Conservation (phyloP, 805 yeast species). For the Komagataella pseudopastoris region DNA sequence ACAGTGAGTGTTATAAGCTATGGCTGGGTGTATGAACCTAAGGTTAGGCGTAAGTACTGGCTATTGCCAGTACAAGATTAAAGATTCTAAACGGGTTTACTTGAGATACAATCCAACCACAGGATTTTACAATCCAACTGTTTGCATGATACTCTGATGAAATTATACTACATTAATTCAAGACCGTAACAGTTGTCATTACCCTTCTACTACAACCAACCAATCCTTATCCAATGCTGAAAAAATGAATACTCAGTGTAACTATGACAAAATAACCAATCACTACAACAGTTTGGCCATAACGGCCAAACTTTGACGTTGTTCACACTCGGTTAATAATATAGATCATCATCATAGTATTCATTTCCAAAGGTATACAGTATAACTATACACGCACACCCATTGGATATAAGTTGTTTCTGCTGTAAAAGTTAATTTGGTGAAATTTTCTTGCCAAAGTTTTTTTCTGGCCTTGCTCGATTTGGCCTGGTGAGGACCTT, state of each 20-base stretch:
- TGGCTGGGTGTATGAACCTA: too few species aligned
- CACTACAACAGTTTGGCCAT: constrained; percentile 42
- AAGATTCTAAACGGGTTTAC: too few species aligned
- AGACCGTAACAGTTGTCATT: background rate
- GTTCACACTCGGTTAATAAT: constrained; percentile 5
- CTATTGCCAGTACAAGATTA: too few species aligned
- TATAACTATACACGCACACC: background rate
- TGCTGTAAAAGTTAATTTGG: background rate
- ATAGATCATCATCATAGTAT: background rate
- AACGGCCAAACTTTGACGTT: constrained; percentile 30
- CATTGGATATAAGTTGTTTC: background rate
- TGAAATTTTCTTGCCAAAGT: background rate
- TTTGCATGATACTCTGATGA: too few species aligned
- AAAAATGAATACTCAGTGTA: constrained; percentile 25
- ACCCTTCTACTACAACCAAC: background rate
- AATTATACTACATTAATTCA: background rate
- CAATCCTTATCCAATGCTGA: background rate
- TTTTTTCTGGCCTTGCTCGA: background rate
- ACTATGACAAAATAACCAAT: constrained; percentile 63
- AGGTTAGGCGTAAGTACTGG: too few species aligned
- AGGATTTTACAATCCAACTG: too few species aligned
- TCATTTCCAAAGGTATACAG: background rate
- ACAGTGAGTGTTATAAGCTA: too few species aligned
- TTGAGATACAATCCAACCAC: too few species aligned
- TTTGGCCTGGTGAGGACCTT: background rate